phyloP scores from a whole-genome alignment of 768 basidiomycete species.

The Phylloporus sp. region DNA sequence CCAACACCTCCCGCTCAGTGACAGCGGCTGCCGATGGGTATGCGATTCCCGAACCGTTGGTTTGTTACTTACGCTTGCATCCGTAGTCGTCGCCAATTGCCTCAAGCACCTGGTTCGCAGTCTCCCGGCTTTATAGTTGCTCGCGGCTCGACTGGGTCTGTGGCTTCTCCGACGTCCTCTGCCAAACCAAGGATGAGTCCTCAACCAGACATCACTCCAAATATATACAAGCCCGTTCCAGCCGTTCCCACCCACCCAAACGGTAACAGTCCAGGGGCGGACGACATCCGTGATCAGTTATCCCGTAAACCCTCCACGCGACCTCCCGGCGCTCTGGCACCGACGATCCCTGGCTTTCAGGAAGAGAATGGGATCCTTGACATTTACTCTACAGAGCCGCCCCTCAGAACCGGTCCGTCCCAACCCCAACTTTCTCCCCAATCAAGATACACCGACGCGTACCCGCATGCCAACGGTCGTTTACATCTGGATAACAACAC shows the following conservation, averaged over 20 bases:
- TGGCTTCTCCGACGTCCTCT: constrained; percentile 15
- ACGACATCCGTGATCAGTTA: constrained; percentile 21
- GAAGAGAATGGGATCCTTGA: constrained; percentile 24
- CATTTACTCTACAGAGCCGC: constrained; percentile 20
- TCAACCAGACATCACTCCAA: constrained; percentile 18
- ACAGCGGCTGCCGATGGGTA: constrained; percentile 26
- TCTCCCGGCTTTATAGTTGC: constrained; percentile 5
- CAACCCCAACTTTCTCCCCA: constrained; percentile 21
- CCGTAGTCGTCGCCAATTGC: constrained; percentile 28
- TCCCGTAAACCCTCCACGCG: constrained; percentile 21
- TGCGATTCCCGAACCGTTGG: background rate
- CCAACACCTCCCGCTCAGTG: constrained; percentile 21
- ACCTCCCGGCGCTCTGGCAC: constrained; percentile 27
- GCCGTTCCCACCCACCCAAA: constrained; percentile 20
- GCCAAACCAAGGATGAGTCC: constrained; percentile 11
- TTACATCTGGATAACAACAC: constrained; percentile 11
- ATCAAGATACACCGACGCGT: constrained; percentile 17
- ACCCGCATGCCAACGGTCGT: constrained; percentile 9
- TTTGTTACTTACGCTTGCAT: background rate
- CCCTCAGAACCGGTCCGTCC: constrained; percentile 10
- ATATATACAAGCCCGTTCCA: constrained; percentile 30
- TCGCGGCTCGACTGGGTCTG: constrained; percentile 23
- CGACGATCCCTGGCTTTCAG: constrained; percentile 21
- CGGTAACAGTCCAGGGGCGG: constrained; percentile 5
- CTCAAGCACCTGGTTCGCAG: constrained; percentile 22